phyloP scores from a whole-genome alignment of 2,329 filamentous ascomycete species.

The Neophaeococcomyces mojaviensis region DNA sequence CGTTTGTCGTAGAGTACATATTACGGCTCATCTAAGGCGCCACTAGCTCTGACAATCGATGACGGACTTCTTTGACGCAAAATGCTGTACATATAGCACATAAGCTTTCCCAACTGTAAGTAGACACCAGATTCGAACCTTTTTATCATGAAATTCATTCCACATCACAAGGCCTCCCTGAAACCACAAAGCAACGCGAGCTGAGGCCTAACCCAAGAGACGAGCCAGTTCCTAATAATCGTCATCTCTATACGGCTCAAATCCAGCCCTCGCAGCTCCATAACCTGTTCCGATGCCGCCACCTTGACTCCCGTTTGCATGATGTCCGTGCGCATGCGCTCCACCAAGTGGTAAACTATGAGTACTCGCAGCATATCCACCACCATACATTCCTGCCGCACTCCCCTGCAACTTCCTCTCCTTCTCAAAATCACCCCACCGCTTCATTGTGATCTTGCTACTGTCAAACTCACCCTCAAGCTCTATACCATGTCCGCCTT shows the following conservation, averaged over 20 bases:
- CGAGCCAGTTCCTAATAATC: slow-evolving; percentile 5
- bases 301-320: not conserved
- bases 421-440: slow-evolving; percentile 93
- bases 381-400: not conserved
- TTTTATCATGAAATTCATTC: too few species aligned
- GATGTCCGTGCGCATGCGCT: not conserved
- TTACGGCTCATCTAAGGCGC: too few species aligned
- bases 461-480: slow-evolving; percentile 95
- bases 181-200: too few species aligned
- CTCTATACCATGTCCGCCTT: slow-evolving; percentile 77
- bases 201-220: not conserved
- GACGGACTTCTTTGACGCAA: too few species aligned
- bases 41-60: too few species aligned
- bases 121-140: too few species aligned
- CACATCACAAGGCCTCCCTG: too few species aligned
- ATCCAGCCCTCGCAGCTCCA: not conserved
- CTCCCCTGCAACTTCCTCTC: slow-evolving; percentile 37
- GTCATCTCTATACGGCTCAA: slow-evolving; percentile 8
- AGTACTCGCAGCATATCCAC: not conserved
- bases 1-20: too few species aligned
- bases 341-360: not conserved
- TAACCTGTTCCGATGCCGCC: not conserved
- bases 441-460: slow-evolving; percentile 98
- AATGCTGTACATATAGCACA: too few species aligned
- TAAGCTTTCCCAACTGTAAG: too few species aligned